These are phyloP conservation scores for Quercus phellos DNA, from an alignment of 331 rosid species.

Conservation along the genomic window DNA sequence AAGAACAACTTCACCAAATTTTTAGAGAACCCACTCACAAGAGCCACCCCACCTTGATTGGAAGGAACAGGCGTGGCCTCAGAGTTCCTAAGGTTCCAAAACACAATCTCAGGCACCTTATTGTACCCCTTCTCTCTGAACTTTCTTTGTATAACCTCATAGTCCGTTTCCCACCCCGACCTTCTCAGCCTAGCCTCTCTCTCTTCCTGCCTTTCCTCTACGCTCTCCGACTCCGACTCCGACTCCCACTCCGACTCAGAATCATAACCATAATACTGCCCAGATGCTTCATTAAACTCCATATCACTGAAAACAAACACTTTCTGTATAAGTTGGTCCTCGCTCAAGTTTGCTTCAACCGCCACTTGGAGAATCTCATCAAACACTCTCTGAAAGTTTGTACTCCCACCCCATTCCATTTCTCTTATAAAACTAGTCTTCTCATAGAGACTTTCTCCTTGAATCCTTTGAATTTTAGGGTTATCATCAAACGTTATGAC, in stretches of 20 bases:
- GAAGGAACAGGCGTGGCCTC: slow-evolving; percentile 13
- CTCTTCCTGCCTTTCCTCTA: no score
- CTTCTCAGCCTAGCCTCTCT: no score
- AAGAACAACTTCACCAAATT: slow-evolving; percentile 2
- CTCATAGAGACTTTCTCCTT: slow-evolving; percentile 24
- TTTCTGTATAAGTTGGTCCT: slow-evolving; percentile 21
- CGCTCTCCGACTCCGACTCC: neutral
- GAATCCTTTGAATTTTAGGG: slow-evolving; percentile 42
- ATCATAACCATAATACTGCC: no score
- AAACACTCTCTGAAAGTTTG: slow-evolving; percentile 49
- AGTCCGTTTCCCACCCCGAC: neutral
- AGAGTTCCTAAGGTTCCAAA: slow-evolving; percentile 20
- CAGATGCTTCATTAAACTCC: slow-evolving; percentile 36
- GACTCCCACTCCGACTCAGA: neutral
- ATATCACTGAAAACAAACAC: slow-evolving; percentile 41
- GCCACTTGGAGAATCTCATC: slow-evolving; percentile 44
- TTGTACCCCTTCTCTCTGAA: neutral
- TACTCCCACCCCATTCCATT: slow-evolving; percentile 32
- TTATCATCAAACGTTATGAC: slow-evolving; percentile 37
- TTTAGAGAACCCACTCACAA: slow-evolving; percentile 27
- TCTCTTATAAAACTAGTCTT: slow-evolving; percentile 23
- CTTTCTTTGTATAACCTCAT: slow-evolving; percentile 16
- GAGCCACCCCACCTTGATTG: slow-evolving; percentile 11
- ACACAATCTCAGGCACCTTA: slow-evolving; percentile 21
- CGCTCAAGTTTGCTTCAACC: slow-evolving; percentile 24